These are phyloP conservation scores for Ashbya aceris DNA, from an alignment of 1,139 yeast genomes.

Conservation along the genomic window DNA sequence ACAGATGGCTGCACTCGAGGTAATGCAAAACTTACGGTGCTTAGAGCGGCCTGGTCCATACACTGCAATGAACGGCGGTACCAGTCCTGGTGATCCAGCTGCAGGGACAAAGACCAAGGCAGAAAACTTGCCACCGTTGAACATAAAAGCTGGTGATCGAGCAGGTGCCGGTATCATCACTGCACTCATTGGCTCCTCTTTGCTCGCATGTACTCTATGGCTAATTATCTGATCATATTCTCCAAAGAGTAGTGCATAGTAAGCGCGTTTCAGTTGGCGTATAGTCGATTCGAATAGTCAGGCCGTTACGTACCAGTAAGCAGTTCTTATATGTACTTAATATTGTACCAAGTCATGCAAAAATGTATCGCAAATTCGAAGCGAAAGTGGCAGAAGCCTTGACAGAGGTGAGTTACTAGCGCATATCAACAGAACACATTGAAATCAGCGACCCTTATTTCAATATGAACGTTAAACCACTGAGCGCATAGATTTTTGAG, in stretches of 20 bases:
- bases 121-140: slow-evolving; percentile 38
- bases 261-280: too few species aligned
- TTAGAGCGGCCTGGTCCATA: slow-evolving; percentile 47
- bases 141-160: slow-evolving; percentile 50
- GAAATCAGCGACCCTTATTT: slow-evolving; percentile 7
- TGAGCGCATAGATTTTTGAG: slow-evolving; percentile 13
- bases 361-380: too few species aligned
- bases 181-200: slow-evolving; percentile 55
- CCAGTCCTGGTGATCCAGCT: slow-evolving; percentile 48
- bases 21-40: slow-evolving; percentile 54
- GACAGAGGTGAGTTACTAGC: background rate
- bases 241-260: too few species aligned
- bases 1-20: slow-evolving; percentile 82
- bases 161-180: slow-evolving; percentile 91
- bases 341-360: too few species aligned
- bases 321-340: too few species aligned
- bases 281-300: too few species aligned
- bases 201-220: slow-evolving; percentile 68
- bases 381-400: too few species aligned
- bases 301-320: too few species aligned
- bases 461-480: slow-evolving; percentile 20
- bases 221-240: slow-evolving; percentile 37
- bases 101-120: slow-evolving; percentile 42
- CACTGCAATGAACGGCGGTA: slow-evolving; percentile 51
- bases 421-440: slow-evolving; percentile 4